Percentiles rank a stretch among this genome's conserved stretches.
Conservation (phyloP, 352 stramenopile species). For the Aphanomyces cochlioides region DNA sequence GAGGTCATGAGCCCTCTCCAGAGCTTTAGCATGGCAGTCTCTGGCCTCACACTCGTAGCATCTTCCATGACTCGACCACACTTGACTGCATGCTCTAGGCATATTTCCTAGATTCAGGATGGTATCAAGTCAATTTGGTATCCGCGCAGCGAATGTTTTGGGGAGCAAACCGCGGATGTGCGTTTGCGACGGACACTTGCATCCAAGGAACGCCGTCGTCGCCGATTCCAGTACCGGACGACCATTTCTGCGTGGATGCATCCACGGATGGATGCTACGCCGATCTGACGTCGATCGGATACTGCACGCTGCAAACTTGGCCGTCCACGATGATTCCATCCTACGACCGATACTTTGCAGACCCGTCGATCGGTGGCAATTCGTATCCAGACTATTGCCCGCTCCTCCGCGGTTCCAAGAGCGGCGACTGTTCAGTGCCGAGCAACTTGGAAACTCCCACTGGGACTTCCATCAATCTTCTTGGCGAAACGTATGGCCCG, state of each 20-base stretch:
- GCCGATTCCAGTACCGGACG: conserved; percentile 39
- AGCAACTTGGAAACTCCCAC: conserved; percentile 48
- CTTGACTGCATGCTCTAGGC: not conserved
- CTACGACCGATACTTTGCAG: conserved; percentile 60
- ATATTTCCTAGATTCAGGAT: conserved; percentile 30
- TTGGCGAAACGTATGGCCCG: conserved; percentile 71
- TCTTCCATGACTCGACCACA: too few species aligned
- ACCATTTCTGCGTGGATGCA: conserved; percentile 58
- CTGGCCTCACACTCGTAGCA: conserved; percentile 16
- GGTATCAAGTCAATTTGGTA: conserved; percentile 30
- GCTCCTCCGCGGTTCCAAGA: conserved; percentile 60
- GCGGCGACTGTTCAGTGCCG: conserved; percentile 57
- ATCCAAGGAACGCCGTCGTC: not conserved
- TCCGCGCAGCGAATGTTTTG: not conserved
- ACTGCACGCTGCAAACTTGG: conserved; percentile 46
- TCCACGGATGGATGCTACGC: conserved; percentile 65
- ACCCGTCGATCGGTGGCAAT: conserved; percentile 48
- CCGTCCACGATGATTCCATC: conserved; percentile 33
- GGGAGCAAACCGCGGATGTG: conserved; percentile 25
- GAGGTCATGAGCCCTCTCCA: conserved; percentile 31
- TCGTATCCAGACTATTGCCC: conserved; percentile 74
- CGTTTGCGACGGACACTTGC: conserved; percentile 17
- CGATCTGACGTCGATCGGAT: conserved; percentile 55
- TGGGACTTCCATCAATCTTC: conserved; percentile 58
- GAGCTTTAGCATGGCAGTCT: conserved; percentile 22